Conservation (phyloP, 1,284 basidiomycete species). For the Naganishia liquefaciens region DNA sequence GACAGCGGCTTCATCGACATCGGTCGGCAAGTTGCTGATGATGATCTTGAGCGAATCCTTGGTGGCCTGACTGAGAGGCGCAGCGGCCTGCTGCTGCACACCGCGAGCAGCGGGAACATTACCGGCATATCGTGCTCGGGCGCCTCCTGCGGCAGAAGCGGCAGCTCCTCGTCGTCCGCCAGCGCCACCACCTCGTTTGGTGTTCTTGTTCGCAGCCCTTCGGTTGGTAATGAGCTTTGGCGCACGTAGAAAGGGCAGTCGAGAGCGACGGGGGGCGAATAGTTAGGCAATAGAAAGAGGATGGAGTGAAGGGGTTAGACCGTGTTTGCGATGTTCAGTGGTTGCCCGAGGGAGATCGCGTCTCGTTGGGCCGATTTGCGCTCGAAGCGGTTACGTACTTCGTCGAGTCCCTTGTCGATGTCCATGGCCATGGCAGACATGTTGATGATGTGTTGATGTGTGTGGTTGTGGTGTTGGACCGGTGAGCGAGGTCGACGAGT, state of each 20-base stretch:
- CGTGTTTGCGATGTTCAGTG: not conserved
- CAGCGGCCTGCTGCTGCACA: conserved; percentile 45
- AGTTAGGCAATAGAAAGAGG: not conserved
- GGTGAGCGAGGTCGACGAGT: not conserved
- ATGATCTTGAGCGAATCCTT: conserved; percentile 81
- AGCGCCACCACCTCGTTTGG: conserved; percentile 27
- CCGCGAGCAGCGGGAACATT: conserved; percentile 44
- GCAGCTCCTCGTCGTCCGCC: conserved; percentile 20
- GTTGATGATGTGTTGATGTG: conserved; percentile 6
- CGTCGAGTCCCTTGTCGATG: conserved; percentile 34
- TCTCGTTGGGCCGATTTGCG: not conserved
- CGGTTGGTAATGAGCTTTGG: conserved; percentile 28
- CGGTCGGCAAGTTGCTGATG: conserved; percentile 89
- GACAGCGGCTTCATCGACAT: conserved; percentile 91
- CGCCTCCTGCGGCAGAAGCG: conserved; percentile 18
- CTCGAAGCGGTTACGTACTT: conserved; percentile 27
- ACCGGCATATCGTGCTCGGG: conserved; percentile 32
- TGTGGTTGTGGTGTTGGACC: not conserved
- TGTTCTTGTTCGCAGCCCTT: conserved; percentile 20
- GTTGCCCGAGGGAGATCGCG: conserved; percentile 1
- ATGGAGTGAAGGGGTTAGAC: conserved; percentile 12
- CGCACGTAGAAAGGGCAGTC: not conserved
- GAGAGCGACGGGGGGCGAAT: not conserved
- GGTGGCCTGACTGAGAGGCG: conserved; percentile 40
- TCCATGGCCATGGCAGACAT: conserved; percentile 33